Evolutionary conservation across 352 stramenopile species (phyloP).

Genomic region (Phytopythium vexans): DNA sequence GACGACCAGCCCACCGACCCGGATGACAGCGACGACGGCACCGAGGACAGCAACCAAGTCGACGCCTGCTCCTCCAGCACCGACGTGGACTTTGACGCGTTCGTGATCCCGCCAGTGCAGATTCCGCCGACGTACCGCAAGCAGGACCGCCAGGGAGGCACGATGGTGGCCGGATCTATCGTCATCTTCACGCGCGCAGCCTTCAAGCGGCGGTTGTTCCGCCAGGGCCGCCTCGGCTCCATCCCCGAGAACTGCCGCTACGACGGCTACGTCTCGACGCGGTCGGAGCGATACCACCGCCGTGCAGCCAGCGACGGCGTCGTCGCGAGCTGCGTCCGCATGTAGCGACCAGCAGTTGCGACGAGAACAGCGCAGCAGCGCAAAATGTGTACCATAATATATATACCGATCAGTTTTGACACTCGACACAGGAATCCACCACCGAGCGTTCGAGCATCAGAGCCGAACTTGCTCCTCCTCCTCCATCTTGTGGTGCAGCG

Average conservation of each 20-base stretch:
- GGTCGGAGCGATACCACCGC: slow-evolving; percentile 2
- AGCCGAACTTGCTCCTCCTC: slow-evolving; percentile 15
- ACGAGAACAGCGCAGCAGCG: background rate
- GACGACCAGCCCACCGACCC: background rate
- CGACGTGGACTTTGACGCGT: slow-evolving; percentile 2
- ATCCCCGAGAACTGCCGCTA: slow-evolving; percentile 12
- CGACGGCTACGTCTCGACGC: background rate
- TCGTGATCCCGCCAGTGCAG: slow-evolving; percentile 26
- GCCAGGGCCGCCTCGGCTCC: slow-evolving; percentile 9
- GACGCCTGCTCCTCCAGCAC: background rate
- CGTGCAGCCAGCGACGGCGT: background rate
- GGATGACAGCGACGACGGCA: slow-evolving; percentile 3
- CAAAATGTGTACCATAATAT: background rate
- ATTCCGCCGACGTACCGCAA: slow-evolving; percentile 22
- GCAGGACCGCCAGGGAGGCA: slow-evolving; percentile 25
- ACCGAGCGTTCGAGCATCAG: background rate
- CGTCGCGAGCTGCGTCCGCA: background rate
- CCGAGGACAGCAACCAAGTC: slow-evolving; percentile 11
- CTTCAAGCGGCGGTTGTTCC: slow-evolving; percentile 24
- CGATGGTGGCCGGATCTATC: slow-evolving; percentile 22
- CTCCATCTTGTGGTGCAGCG: slow-evolving; percentile 37
- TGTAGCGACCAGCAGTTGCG: background rate
- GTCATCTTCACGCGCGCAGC: slow-evolving; percentile 32
- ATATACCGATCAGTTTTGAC: background rate
- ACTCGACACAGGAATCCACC: no score